Conservation (phyloP, 23 red algal genomes). For the Gracilaria vermiculophylla region DNA sequence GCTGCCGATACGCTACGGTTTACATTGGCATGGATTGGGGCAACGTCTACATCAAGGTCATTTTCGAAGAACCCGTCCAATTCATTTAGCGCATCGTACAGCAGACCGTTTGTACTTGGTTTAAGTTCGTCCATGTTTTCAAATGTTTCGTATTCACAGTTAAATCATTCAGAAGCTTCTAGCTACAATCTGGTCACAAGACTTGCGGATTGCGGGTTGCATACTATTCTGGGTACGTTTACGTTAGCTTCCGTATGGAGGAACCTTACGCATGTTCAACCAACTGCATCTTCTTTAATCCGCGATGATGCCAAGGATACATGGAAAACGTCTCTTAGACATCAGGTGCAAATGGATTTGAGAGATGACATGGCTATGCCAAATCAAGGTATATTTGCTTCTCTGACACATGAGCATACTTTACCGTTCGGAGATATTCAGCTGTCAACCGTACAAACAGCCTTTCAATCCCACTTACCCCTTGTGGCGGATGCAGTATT, state of each 20-base stretch:
- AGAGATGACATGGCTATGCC: conserved; percentile 71
- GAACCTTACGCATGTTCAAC: conserved; percentile 39
- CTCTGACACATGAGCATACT: conserved; percentile 15
- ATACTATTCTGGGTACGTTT: conserved; percentile 18
- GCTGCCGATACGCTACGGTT: conserved; percentile 52
- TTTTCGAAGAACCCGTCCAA: conserved; percentile 46
- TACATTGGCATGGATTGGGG: conserved; percentile 47
- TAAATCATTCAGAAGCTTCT: conserved; percentile 30
- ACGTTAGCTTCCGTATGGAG: conserved; percentile 50
- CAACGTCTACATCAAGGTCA: neutral
- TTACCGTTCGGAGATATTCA: conserved; percentile 60
- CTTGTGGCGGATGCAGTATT: conserved; percentile 45
- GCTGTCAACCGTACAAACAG: conserved; percentile 22
- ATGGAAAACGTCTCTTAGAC: conserved; percentile 65
- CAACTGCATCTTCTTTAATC: conserved; percentile 40
- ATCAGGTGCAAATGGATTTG: conserved; percentile 51
- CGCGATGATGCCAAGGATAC: conserved; percentile 76
- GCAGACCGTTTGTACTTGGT: conserved; percentile 34
- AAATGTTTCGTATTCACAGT: conserved; percentile 1
- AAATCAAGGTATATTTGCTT: conserved; percentile 30
- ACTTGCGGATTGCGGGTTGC: conserved; percentile 15
- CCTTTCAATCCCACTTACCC: conserved; percentile 54
- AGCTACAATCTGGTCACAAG: conserved; percentile 14
- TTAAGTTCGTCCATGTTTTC: conserved; percentile 23
- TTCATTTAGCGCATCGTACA: neutral